A percentile compares a stretch with the other conserved stretches of the same genome.
phyloP scores from a whole-genome alignment of 208 protist species.

The Porcisia deanei region DNA sequence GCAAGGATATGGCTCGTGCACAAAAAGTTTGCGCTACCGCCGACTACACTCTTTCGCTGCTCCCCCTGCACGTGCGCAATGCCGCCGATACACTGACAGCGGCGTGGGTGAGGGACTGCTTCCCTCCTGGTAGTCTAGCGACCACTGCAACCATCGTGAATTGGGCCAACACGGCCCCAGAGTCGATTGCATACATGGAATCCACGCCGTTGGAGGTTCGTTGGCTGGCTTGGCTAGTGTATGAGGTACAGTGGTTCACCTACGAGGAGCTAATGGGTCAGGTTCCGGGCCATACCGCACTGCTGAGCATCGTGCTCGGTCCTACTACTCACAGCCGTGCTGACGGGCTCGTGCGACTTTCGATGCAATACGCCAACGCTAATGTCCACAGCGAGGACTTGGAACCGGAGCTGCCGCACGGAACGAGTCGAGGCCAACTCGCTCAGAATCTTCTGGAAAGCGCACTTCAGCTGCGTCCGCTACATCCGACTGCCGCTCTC shows the following conservation, averaged over 20 bases:
- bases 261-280: conserved; percentile 22
- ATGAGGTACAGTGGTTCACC: conserved; percentile 25
- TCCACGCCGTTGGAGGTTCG: conserved; percentile 20
- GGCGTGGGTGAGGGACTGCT: conserved; percentile 31
- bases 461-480: conserved; percentile 24
- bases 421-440: conserved; percentile 12
- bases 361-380: conserved; percentile 26
- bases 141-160: conserved; percentile 5
- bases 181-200: conserved; percentile 11
- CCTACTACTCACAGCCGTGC: conserved; percentile 10
- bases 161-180: conserved; percentile 5
- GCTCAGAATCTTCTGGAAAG: conserved; percentile 33
- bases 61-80: conserved; percentile 10
- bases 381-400: conserved; percentile 22
- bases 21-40: conserved; percentile 18
- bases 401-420: conserved; percentile 11
- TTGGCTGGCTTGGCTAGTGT: conserved; percentile 30
- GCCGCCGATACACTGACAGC: conserved; percentile 10
- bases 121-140: conserved; percentile 3
- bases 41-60: conserved; percentile 27
- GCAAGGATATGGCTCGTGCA: neutral
- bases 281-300: conserved; percentile 5
- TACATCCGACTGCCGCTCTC: conserved; percentile 24
- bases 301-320: conserved; percentile 14
- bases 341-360: conserved; percentile 26